Base-by-base conservation (phyloP, 2,329 filamentous ascomycete genomes). In the Verticillium dahliae region DNA sequence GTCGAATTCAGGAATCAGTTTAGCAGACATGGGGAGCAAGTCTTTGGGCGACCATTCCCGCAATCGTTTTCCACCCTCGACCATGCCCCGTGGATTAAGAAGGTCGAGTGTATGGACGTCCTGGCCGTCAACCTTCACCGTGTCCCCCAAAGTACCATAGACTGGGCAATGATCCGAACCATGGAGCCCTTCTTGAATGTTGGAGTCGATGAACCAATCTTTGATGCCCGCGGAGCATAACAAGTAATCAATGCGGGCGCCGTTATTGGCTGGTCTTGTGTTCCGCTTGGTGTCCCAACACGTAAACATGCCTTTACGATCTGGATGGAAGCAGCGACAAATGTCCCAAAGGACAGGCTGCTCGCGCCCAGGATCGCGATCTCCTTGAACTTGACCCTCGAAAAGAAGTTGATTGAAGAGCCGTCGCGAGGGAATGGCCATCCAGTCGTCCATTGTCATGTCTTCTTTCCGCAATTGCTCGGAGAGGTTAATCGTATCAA, bases 101-200 rank as follows among this genome's bases (percentile, higher is more conserved):
- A 95, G 73, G 69, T 97, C 92, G 34, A 81, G 74, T 2, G 92
- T 77, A 66, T 87, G 73, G 2, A 82, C 72, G 56, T 84, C 74
- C 55, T 77, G 69, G 1, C 78, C 82, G 14, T 80, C 74, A 6
- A 83, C 66, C 0, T 70, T 69, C 1, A 97, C 84, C 2, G 70
- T 78, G 39, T 93, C 85, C 18, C 87, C 85, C 31, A 96, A 79
- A 2, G 84, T 81, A 1, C 88, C 92, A 72, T 90, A 98, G 1
- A 98, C 94, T 0, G 95, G 95, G 69, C 95, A 99, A 73, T 99
- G 95, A 71, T 99, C 95, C 1, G 94, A 98, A 0, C 95, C 95
- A 83, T 96, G 89, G 27, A 98, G 78, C 0, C 93, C 93, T 74
- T 97, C 92, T 72, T 98, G 95, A 37, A 98, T 98, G 69, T 97